Base-by-base conservation (phyloP, 768 basidiomycete genomes). In the Tulasnella sp. region DNA sequence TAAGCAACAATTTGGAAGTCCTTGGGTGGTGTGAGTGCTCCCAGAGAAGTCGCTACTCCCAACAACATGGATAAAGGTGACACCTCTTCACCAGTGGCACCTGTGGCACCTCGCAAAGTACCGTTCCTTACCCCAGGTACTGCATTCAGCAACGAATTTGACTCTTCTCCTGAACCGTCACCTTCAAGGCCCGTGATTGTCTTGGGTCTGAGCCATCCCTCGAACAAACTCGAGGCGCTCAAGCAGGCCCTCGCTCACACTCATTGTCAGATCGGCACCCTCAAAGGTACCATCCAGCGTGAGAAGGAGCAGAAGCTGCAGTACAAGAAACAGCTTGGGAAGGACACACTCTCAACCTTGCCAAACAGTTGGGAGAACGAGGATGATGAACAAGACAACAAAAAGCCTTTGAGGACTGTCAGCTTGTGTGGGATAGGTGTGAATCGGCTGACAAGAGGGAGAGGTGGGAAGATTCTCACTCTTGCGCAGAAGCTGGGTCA, bases 271-370 rank as follows among this genome's bases (percentile, higher is more conserved):
- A 84, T 92, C 66, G 78, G 75, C 62, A 91, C 89, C 15, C 79
- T 92, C 62, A 87, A 88, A 66, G 80, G 84, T 49, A 82, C 83
- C 1, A 69, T 92, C 53, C 80, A 82, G 66, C 76, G 89, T 60
- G 91, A 92, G 77, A 92, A 90, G 72, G 84, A 88, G 73, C 73
- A 82, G 57, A 80, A 84, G 30, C 79, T 89, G 67, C 83, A 84
- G 54, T 80, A 80, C 59, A 74, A 72, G 66, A 74, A 81, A 58
- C 76, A 75, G 66, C 70, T 84, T 24, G 76, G 77, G 53, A 71
- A 74, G 7, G 70, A 71, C 74, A 74, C 4, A 65, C 68, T 59
- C 64, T 63, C 34, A 15, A 38, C 15, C 34, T 15, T 38, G 34
- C 34, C 34, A 15, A 15, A 38, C 15, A 15, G 15, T 15, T 38